These are phyloP conservation scores for Lipomyces sp. DNA, from an alignment of 805 yeast species.

Conservation along the genomic window DNA sequence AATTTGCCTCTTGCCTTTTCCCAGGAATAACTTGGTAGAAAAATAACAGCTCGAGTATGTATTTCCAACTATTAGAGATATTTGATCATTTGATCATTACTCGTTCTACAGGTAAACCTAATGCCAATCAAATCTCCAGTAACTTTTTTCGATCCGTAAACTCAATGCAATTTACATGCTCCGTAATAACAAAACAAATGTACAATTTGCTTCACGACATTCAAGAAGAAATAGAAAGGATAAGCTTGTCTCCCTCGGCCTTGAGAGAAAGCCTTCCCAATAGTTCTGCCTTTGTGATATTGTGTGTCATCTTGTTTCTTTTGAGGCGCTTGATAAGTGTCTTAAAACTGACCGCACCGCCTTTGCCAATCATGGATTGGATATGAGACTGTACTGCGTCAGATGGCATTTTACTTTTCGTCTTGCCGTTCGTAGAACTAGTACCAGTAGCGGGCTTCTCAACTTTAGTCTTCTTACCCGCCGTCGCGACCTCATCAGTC, in stretches of 20 bases:
- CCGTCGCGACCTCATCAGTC: neutral
- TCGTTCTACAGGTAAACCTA: neutral
- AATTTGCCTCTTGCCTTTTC: neutral
- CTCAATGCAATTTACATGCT: neutral
- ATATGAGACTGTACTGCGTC: neutral
- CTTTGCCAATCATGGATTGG: neutral
- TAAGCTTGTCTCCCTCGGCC: slow-evolving; percentile 16
- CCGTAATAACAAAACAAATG: too few relatives aligned
- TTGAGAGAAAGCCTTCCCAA: slow-evolving; percentile 12
- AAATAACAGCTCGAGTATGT: neutral
- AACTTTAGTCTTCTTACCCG: slow-evolving; percentile 10
- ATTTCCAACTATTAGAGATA: neutral
- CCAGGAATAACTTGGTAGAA: neutral
- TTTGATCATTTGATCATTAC: slow-evolving; percentile 4
- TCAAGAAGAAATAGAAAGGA: slow-evolving; percentile 16
- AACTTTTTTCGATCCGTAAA: neutral
- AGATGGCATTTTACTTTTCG: slow-evolving; percentile 2
- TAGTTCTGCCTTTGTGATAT: slow-evolving; percentile 22
- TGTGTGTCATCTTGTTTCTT: slow-evolving; percentile 18
- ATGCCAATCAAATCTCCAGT: neutral
- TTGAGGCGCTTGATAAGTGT: slow-evolving; percentile 18
- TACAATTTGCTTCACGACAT: neutral
- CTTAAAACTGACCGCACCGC: slow-evolving; percentile 8
- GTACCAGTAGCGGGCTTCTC: neutral
- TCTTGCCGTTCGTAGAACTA: slow-evolving; percentile 1